Conservation (phyloP, 192 early-diverging fungal species). For the Coemansia sp. region DNA sequence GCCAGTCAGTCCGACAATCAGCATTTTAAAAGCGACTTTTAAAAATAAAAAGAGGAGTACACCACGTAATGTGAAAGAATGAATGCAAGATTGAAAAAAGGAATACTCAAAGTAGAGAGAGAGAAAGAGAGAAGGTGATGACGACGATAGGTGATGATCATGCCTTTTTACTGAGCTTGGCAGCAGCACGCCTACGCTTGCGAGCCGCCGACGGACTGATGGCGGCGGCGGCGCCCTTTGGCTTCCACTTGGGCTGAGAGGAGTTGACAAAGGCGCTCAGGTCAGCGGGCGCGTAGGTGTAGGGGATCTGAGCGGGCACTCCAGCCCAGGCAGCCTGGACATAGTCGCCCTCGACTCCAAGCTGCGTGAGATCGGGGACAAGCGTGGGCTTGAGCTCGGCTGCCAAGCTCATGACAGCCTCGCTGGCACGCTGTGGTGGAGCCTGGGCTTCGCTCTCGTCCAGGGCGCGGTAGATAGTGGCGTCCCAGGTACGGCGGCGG, state of each 20-base stretch:
- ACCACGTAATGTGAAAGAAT: background rate
- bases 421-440: conserved; percentile 4
- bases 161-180: conserved; percentile 23
- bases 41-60: background rate
- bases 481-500: conserved; percentile 47
- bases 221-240: conserved; percentile 9
- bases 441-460: conserved; percentile 22
- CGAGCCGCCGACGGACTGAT: background rate
- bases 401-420: conserved; percentile 33
- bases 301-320: conserved; percentile 32
- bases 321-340: conserved; percentile 48
- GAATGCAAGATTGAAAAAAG: background rate
- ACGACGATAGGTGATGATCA: background rate
- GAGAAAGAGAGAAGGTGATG: background rate
- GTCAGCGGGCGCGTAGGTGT: conserved; percentile 49
- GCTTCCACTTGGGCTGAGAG: conserved; percentile 5
- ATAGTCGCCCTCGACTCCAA: conserved; percentile 40
- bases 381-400: conserved; percentile 22
- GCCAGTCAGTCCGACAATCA: conserved; percentile 91
- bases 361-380: background rate
- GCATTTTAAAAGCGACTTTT: conserved; percentile 62
- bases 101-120: background rate
- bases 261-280: conserved; percentile 1
- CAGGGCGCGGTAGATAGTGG: conserved; percentile 45
- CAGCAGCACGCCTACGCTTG: conserved; percentile 23